phyloP scores from a whole-genome alignment of 768 basidiomycete species.

The Pholiota microspora region DNA sequence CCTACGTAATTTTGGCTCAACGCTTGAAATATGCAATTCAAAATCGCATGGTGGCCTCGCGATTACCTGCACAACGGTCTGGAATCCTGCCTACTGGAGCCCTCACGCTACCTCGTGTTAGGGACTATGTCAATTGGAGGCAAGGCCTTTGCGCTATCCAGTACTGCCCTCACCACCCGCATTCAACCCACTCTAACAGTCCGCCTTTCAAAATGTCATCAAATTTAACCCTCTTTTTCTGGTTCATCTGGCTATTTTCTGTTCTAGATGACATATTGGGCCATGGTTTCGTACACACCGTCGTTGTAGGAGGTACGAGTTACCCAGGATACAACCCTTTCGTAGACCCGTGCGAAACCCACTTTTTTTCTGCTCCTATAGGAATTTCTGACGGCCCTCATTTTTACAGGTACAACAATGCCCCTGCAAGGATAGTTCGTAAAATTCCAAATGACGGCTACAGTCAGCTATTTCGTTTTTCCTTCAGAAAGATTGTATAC shows the following conservation, averaged over 20 bases:
- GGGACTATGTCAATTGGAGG: not conserved
- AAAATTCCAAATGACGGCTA: constrained; percentile 33
- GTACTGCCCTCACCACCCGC: not conserved
- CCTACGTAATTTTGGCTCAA: not conserved
- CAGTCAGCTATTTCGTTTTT: constrained; percentile 19
- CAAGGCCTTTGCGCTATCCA: not conserved
- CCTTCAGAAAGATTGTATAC: not conserved
- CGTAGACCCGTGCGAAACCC: constrained; percentile 32
- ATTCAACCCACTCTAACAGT: not conserved
- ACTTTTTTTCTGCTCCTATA: not conserved
- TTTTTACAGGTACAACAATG: constrained; percentile 23
- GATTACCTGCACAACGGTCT: not conserved
- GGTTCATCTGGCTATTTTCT: constrained; percentile 17
- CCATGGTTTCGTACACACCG: constrained; percentile 36
- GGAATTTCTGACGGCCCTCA: not conserved
- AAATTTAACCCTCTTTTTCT: constrained; percentile 11
- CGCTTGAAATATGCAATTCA: not conserved
- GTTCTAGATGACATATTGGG: constrained; percentile 19
- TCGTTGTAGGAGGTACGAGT: constrained; percentile 26
- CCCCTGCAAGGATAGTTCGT: constrained; percentile 30
- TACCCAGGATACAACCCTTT: constrained; percentile 40
- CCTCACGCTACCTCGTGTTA: not conserved
- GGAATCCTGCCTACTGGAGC: not conserved
- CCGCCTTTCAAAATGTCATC: constrained; percentile 6
- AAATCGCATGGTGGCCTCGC: not conserved